A percentile compares a stretch with the other conserved stretches of the same genome.
Conservation (phyloP, 345 rosid species). For the Populus tremula region DNA sequence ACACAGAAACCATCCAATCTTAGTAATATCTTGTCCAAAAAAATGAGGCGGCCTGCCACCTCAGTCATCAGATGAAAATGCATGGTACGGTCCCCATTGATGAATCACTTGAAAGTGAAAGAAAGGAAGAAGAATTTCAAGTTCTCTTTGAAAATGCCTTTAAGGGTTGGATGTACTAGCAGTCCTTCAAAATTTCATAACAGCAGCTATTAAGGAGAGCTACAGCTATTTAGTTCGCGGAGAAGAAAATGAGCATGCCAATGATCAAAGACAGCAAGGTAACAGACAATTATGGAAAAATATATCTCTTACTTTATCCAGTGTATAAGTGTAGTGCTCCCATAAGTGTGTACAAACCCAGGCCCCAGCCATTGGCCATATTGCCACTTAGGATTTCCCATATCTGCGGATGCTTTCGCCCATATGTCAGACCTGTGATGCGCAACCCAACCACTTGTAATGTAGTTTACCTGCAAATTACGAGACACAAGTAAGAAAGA, state of each 20-base stretch:
- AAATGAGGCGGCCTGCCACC: background rate
- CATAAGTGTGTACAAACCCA: conserved; percentile 98
- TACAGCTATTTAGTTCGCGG: background rate
- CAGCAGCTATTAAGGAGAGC: background rate
- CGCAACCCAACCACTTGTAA: conserved; percentile 78
- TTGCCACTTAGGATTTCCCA: conserved; percentile 58
- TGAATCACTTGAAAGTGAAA: too few relatives aligned
- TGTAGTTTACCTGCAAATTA: conserved; percentile 68
- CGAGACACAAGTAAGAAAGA: background rate
- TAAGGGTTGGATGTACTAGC: background rate
- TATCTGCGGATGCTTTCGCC: conserved; percentile 87
- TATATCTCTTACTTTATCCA: conserved; percentile 60
- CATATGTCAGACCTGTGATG: conserved; percentile 87
- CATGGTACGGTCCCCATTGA: too few relatives aligned
- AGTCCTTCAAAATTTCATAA: background rate
- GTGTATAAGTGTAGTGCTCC: conserved; percentile 79
- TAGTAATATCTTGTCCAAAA: background rate
- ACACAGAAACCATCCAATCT: background rate
- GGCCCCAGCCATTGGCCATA: conserved; percentile 99
- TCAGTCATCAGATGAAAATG: background rate
- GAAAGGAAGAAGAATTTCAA: too few relatives aligned
- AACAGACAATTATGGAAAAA: background rate
- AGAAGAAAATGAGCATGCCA: background rate
- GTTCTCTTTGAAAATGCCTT: too few relatives aligned
- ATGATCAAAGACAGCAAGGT: background rate